Conservation (phyloP, 2,329 filamentous ascomycete genomes). For the Colletotrichum endophyticum region DNA sequence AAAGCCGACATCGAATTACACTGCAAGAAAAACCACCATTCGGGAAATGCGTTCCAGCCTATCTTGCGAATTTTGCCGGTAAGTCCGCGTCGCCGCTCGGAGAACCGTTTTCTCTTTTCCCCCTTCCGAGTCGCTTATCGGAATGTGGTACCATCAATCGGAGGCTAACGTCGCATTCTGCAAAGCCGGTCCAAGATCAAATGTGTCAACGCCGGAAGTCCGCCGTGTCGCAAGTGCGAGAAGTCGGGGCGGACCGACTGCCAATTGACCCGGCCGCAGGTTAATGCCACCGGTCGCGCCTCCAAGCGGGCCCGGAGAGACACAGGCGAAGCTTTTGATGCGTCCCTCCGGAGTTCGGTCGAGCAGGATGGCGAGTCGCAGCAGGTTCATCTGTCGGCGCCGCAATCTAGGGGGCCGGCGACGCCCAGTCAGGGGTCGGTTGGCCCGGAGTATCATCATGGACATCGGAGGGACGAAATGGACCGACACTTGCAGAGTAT, state of each 20-base stretch:
- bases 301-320: neutral
- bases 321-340: conserved; percentile 20
- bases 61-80: conserved; percentile 39
- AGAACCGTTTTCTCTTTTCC: neutral
- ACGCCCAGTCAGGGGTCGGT: neutral
- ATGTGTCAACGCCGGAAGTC: conserved; percentile 33
- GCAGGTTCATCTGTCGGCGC: neutral
- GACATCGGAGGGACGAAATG: neutral
- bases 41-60: conserved; percentile 36
- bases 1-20: neutral
- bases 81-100: conserved; percentile 6
- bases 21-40: neutral
- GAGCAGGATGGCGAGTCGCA: neutral
- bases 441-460: neutral
- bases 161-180: neutral
- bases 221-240: conserved; percentile 35
- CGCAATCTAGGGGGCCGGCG: conserved; percentile 4
- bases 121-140: neutral
- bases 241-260: conserved; percentile 29
- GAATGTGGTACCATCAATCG: neutral
- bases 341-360: neutral
- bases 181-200: conserved; percentile 38
- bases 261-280: conserved; percentile 27
- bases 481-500: conserved; percentile 28
- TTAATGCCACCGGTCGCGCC: conserved; percentile 3